Base-by-base conservation (phyloP, 2,329 filamentous ascomycete genomes). In the Penicillium sclerotiorum region DNA sequence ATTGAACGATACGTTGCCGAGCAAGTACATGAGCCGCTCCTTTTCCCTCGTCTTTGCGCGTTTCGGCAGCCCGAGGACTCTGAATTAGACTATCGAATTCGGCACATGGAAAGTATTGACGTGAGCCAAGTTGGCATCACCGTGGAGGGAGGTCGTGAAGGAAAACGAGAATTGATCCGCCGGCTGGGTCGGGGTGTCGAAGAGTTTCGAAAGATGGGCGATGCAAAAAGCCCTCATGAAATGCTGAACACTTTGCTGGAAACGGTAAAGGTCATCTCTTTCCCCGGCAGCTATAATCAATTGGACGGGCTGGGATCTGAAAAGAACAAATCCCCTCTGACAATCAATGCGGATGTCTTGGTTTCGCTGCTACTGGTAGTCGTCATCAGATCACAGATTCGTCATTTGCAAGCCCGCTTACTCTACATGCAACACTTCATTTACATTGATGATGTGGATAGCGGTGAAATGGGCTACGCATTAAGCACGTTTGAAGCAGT, bases 401-500 rank as follows among this genome's bases (percentile, higher is more conserved):
- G 89, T 50, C 87, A 96, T 70, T 77, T 99, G 8, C 90, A 96
- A 62, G 91, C 94, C 3, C 83, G 93, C 17, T 76, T 99, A 39
- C 80, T 88, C n/a, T 99, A 97, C 68, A 96, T 97, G 80, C 88
- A 93, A 36, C 90, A 95, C 64, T 99, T 96, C 66, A 94, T 96
- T 59, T 99, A 96, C 71, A 92, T 96, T 43, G 94, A 97, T 61
- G 94, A 99, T 72, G 91, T 99, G 8, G 94, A 99, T 59, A 95
- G 86, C 53, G 94, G 94, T 41, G 94, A 99, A 73, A 87, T 95
- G 78, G 94, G 94, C 8, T 99, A 99, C 70, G 92, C 93, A 0
- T 73, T 99, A 43, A 97, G 93, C 70, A 99, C 94, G 0, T 90
- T 97, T 52, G 94, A 99, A 70, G 94, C 91, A 6, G 94, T 99